Base-by-base conservation (phyloP, 2,329 filamentous ascomycete genomes). In the Lecanicillium sp. region DNA sequence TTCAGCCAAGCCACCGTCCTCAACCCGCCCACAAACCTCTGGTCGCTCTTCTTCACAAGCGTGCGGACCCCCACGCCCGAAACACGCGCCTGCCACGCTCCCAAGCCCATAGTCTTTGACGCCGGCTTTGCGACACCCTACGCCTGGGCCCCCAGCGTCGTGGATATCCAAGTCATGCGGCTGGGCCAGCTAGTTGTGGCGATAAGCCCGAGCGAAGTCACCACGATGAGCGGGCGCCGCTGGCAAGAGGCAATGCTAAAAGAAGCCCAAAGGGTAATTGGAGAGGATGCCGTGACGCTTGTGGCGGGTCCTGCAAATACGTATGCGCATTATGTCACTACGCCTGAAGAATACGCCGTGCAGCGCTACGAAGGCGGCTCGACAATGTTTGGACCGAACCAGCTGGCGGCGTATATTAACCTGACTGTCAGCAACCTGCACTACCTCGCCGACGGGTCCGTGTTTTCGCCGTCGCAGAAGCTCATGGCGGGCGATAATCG, bases 311-410 rank as follows among this genome's bases (percentile, higher is more conserved):
- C 89, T 0, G 87, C 86, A 35, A 95, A 95, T 56, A 88, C 78
- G 41, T 95, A 95, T 57, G 80, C 85, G 15, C 85, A 90, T 59
- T 90, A 90, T 58, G 78, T 87, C 42, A 60, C 80, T 2, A 89
- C 87, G 0, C 73, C 79, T 19, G 85, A 94, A 57, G 85, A 94
- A 58, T 94, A 92, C 57, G 63, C 65, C 11, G 68, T 92, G 33
- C 90, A 95, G 63, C 81, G 90, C 9, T 95, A 95, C 61, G 90
- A 96, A 63, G 90, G 89, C n/a, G 90, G 86, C 0, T 90, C 84
- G 6, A 96, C 90, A 0, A 75, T 96, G 3, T 92, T 85, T 56
- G 90, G 90, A 0, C 83, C 75, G 3, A 78, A 88, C 58, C 85
- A 87, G 1, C 72, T 95, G 9, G 77, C 83, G 27, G 90, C 88